Evolutionary conservation across 306 rosid species (phyloP).

Genomic region (Cicer cuneatum): DNA sequence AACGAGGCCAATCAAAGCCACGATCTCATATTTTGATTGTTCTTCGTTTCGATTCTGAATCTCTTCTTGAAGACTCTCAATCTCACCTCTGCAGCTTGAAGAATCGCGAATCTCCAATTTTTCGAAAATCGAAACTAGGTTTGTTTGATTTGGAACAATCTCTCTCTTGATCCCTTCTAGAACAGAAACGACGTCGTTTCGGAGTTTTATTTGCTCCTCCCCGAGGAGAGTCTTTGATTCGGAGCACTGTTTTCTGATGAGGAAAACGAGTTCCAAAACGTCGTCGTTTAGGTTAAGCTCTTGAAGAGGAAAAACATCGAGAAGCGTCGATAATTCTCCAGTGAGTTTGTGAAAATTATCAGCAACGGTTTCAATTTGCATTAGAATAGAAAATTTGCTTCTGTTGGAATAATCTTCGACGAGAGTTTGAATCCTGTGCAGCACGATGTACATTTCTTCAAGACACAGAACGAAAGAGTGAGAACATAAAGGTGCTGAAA

Average conservation of each 20-base stretch:
- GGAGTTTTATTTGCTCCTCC: slow-evolving; percentile 53
- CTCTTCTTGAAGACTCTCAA: slow-evolving; percentile 75
- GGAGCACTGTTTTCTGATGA: slow-evolving; percentile 65
- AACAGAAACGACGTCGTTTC: slow-evolving; percentile 53
- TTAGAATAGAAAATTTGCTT: slow-evolving; percentile 67
- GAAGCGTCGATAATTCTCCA: slow-evolving; percentile 67
- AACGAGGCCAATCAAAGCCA: slow-evolving; percentile 77
- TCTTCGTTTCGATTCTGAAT: slow-evolving; percentile 69
- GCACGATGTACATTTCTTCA: slow-evolving; percentile 73
- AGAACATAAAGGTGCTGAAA: slow-evolving; percentile 15
- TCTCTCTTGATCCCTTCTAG: slow-evolving; percentile 72
- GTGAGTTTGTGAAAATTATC: slow-evolving; percentile 68
- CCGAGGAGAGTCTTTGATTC: slow-evolving; percentile 47
- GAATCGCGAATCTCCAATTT: slow-evolving; percentile 63
- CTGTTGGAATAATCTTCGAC: slow-evolving; percentile 69
- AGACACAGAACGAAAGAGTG: slow-evolving; percentile 69
- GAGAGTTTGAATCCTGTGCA: slow-evolving; percentile 71
- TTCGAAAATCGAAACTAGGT: slow-evolving; percentile 56
- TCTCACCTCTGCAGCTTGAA: slow-evolving; percentile 73
- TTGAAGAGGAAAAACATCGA: slow-evolving; percentile 71
- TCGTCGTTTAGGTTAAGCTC: slow-evolving; percentile 68
- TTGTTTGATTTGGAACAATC: slow-evolving; percentile 62
- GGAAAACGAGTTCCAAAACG: slow-evolving; percentile 61
- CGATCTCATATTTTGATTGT: slow-evolving; percentile 63
- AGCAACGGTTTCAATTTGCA: slow-evolving; percentile 62